phyloP scores from a whole-genome alignment of 106 monocot species.

The Dactylorhiza incarnata region DNA sequence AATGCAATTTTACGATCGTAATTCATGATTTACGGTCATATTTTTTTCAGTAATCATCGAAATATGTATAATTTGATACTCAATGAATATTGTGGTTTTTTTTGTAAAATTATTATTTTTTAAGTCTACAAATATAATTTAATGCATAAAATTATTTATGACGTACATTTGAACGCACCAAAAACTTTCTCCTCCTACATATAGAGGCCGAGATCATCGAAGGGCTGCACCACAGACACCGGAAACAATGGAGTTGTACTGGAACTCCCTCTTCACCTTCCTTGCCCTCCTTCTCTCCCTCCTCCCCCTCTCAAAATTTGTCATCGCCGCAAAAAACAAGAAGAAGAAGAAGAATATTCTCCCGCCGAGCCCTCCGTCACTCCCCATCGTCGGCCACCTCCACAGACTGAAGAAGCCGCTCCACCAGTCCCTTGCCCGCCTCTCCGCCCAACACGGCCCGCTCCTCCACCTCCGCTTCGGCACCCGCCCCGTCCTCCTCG shows the following conservation, averaged over 20 bases:
- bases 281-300: not conserved
- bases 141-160: too few species aligned
- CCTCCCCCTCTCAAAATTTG: not conserved
- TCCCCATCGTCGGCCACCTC: slow-evolving; percentile 18
- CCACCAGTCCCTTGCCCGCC: slow-evolving; percentile 13
- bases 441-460: slow-evolving; percentile 10
- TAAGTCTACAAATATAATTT: too few species aligned
- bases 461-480: slow-evolving; percentile 12
- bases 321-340: not conserved
- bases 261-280: not conserved
- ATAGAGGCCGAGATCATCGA: too few species aligned
- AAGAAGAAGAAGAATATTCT: not conserved
- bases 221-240: not conserved
- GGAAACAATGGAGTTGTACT: not conserved
- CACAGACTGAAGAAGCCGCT: slow-evolving; percentile 14
- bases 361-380: slow-evolving; percentile 16
- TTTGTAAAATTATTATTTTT: too few species aligned
- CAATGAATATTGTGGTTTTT: too few species aligned
- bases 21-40: too few species aligned
- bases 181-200: too few species aligned
- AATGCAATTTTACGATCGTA: too few species aligned
- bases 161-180: too few species aligned
- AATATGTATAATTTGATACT: too few species aligned
- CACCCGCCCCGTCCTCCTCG: slow-evolving; percentile 7
- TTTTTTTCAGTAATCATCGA: too few species aligned